Evolutionary conservation across 768 basidiomycete genomes (phyloP), one percentile per base, ranked within the genome.

Genomic region (Termitomyces sp.): DNA sequence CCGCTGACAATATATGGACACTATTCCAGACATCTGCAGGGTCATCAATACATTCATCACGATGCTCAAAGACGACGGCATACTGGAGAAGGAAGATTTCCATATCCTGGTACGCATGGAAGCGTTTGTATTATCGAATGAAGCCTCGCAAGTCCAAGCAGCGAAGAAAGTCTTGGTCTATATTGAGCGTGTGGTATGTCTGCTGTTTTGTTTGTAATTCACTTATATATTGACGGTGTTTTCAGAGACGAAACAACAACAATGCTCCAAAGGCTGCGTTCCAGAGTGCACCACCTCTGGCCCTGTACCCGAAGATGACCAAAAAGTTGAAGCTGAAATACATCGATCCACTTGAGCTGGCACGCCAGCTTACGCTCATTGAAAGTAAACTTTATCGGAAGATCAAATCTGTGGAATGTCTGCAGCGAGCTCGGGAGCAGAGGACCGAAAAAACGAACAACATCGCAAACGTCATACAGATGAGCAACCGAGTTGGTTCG

Each of bases 11-110:
- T 34, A 38, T 34, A 22, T 41, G 21, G 48, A 37, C 28, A 60
- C 38, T 59, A 47, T 52, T 35, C 30, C 24, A 28, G 9, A 38
- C 24, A 11, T 21, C 24, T 44, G 6, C 62, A 91, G 94, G 19
- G 93, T 98, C n/a, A 75, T 95, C 57, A 98, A 98, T 62, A 87
- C 88, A 0, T 80, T 99, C 64, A 91, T 91, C 68, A 77, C 90
- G 4, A 93, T 98, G 87, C 77, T 98, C 26, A 82, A 80, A 28
- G 90, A 92, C 53, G 87, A 88, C 35, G 80, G 90, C 70, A 78
- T 90, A 63, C 76, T 96, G 48, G 93, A 93, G 59, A 88, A 88
- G 62, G 90, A 93, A 61, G 96, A 98, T 61, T 70, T 84, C 64
- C 82, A 85, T 54, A 85, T 96, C 45, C 76, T 98, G 12, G 82